Conservation (phyloP, 345 rosid genomes). For the Geranium rotundifolium region DNA sequence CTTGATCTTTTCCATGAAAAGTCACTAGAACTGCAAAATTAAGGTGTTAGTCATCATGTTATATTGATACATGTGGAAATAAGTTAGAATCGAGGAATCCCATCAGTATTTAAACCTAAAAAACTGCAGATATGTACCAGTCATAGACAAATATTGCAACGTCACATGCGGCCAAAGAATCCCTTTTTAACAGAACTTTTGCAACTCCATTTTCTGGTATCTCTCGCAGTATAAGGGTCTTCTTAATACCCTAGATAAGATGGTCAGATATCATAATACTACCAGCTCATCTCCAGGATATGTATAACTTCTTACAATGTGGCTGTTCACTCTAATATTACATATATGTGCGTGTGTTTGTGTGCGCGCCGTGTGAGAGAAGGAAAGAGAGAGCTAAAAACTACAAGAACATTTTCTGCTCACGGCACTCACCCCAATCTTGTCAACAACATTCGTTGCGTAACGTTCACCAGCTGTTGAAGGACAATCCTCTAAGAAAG, state of each 20-base stretch:
- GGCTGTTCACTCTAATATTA: background rate
- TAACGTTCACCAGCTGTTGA: conserved; percentile 34
- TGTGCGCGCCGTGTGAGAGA: background rate
- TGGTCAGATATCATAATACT: conserved; percentile 5
- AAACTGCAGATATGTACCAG: conserved; percentile 27
- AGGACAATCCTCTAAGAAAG: conserved; percentile 36
- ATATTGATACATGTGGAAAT: background rate
- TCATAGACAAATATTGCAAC: conserved; percentile 67
- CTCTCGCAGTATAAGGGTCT: conserved; percentile 60
- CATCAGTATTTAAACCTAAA: conserved; percentile 3
- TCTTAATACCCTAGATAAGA: conserved; percentile 41
- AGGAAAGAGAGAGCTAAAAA: background rate
- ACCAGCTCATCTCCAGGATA: conserved; percentile 6
- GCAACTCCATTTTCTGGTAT: conserved; percentile 59
- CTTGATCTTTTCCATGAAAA: conserved; percentile 67
- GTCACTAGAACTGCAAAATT: conserved; percentile 48
- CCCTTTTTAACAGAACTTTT: conserved; percentile 32
- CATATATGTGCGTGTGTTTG: no score
- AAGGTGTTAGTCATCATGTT: conserved; percentile 13
- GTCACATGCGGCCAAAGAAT: conserved; percentile 54
- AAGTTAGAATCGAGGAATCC: no score
- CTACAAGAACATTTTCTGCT: background rate
- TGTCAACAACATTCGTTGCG: conserved; percentile 52
- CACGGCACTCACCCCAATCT: conserved; percentile 47
- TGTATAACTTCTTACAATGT: background rate